Evolutionary conservation across 805 yeast species (phyloP), one percentile per base, ranked within the genome.

Genomic region (Lachancea sp.): DNA sequence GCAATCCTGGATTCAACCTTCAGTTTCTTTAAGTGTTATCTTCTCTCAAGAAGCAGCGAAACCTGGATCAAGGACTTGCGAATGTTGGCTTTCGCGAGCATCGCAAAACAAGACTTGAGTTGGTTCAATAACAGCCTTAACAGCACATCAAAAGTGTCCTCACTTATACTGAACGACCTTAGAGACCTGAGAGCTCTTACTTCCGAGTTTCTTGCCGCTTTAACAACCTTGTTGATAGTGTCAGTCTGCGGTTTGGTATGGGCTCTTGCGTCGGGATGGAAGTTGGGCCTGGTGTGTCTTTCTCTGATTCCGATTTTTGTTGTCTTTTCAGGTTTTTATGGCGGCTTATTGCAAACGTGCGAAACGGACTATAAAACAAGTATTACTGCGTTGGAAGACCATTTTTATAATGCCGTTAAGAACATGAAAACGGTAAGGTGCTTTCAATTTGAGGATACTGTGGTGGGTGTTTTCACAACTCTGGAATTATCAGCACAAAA

Each of bases 261-360:
- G 97, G 78, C 96, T 0, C 46, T 87, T 1, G 71, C 70, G 0
- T 57, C 71, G 8, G 96, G 96, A 0, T 92, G 97, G 97, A 83
- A 81, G 52, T 64, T 92, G 30, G 75, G 96, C 1, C 63, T 90
- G 8, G 92, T 86, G 2, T 94, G 95, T 2, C 51, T 89, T 8
- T 72, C 95, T 0, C 68, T 88, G 58, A 70, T 83, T 11, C 94
- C 96, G 0, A 47, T 78, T 9, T 77, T 84, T 37, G 51, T 75
- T 0, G 19, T 74, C 0, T 52, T 77, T 1, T 73, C 89, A 2
- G 60, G 65, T 0, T 33, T 67, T 1, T 85, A 77, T 57, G 77
- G 84, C 5, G 45, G 55, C 0, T 37, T 77, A 3, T 60, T 81
- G 23, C 78, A 74, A 44, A 57, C 47, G 8, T 70, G 70, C 47